Evolutionary conservation across 1,284 basidiomycete species (phyloP).

Genomic region (Apiotrichum laibachii): DNA sequence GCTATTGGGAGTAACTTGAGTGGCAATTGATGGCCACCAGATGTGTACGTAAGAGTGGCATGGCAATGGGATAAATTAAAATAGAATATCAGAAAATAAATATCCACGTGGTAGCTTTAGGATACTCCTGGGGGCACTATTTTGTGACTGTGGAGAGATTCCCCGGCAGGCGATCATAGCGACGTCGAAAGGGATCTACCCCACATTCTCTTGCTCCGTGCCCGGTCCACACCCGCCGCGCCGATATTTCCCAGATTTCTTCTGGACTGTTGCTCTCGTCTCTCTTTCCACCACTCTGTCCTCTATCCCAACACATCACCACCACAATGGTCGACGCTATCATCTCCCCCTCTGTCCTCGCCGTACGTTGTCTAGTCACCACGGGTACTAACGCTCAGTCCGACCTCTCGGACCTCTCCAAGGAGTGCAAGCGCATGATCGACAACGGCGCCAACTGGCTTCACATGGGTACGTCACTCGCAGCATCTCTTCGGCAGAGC

Average conservation of each 20-base stretch:
- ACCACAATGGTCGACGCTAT: slow-evolving; percentile 73
- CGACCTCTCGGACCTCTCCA: slow-evolving; percentile 88
- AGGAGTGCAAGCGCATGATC: slow-evolving; percentile 91
- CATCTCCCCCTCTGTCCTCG: slow-evolving; percentile 85
- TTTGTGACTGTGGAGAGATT: not conserved
- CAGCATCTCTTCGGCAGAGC: not conserved
- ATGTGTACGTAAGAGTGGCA: too few relatives aligned
- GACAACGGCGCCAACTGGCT: slow-evolving; percentile 90
- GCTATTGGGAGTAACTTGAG: not conserved
- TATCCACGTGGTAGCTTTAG: not conserved
- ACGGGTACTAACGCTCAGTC: slow-evolving; percentile 54
- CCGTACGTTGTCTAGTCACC: slow-evolving; percentile 51
- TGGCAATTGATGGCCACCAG: not conserved
- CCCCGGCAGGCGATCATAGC: not conserved
- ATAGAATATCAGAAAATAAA: not conserved
- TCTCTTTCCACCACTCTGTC: not conserved
- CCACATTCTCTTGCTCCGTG: not conserved
- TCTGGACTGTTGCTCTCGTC: too few relatives aligned
- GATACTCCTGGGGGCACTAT: too few relatives aligned
- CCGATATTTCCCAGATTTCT: not conserved
- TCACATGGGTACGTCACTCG: slow-evolving; percentile 62
- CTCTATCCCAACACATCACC: slow-evolving; percentile 3
- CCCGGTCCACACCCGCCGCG: not conserved
- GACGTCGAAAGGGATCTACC: not conserved
- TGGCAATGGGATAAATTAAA: too few relatives aligned